These are phyloP conservation scores for Fomitopsis serialis DNA, from an alignment of 768 basidiomycete genomes.

Conservation along the genomic window DNA sequence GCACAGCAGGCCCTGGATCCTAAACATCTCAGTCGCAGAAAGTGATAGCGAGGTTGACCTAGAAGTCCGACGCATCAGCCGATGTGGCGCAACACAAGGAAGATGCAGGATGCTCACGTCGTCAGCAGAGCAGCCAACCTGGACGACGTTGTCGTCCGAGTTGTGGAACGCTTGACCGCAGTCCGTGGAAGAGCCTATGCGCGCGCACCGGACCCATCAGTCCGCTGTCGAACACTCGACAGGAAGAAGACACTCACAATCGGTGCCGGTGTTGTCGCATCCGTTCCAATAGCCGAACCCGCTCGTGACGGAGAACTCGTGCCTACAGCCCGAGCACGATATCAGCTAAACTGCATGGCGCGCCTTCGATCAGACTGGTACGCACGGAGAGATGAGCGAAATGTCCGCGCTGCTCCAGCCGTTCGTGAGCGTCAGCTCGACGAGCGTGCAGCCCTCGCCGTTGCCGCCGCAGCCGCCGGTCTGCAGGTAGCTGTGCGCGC, in stretches of 20 bases:
- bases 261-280: slow-evolving; percentile 37
- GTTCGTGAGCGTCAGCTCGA: slow-evolving; percentile 34
- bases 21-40: slow-evolving; percentile 28
- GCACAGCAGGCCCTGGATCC: no score
- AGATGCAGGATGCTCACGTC: slow-evolving; percentile 23
- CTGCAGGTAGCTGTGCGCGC: neutral
- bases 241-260: slow-evolving; percentile 27
- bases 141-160: slow-evolving; percentile 30
- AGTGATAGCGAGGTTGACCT: slow-evolving; percentile 33
- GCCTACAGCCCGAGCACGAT: slow-evolving; percentile 22
- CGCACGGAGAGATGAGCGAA: slow-evolving; percentile 37
- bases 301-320: slow-evolving; percentile 33
- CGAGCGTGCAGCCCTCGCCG: slow-evolving; percentile 33
- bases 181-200: slow-evolving; percentile 27
- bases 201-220: neutral
- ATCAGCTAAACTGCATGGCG: slow-evolving; percentile 8
- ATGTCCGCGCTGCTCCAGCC: slow-evolving; percentile 31
- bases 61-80: neutral
- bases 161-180: slow-evolving; percentile 35
- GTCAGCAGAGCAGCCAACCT: slow-evolving; percentile 32
- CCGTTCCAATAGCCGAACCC: slow-evolving; percentile 40
- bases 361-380: neutral
- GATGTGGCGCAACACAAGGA: neutral
- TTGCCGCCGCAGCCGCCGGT: slow-evolving; percentile 31
- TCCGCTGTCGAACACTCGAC: neutral